phyloP scores from a whole-genome alignment of 2,329 filamentous ascomycete genomes.

The Blastomyces percursus region DNA sequence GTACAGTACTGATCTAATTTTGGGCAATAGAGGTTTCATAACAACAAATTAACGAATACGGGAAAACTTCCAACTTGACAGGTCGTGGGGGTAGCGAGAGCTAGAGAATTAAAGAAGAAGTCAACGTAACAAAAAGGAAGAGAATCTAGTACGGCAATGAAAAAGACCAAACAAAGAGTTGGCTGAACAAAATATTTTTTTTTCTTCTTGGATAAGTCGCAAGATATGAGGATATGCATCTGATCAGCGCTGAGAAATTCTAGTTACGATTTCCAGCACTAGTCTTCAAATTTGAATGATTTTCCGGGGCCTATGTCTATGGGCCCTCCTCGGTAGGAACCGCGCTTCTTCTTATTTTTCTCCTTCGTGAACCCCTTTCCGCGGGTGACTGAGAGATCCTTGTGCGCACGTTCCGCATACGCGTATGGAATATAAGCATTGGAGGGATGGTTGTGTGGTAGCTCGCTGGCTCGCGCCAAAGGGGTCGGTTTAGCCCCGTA shows the following conservation, averaged over 20 bases:
- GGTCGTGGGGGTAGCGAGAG: background rate
- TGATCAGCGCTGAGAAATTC: background rate
- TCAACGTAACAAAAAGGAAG: background rate
- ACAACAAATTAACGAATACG: background rate
- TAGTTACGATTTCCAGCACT: slow-evolving; percentile 21
- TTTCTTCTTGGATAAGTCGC: background rate
- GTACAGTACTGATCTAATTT: background rate
- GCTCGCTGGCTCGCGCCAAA: slow-evolving; percentile 64
- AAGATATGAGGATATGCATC: slow-evolving; percentile 1
- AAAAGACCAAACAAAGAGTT: background rate
- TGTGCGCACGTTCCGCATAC: slow-evolving; percentile 79
- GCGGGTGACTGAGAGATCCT: slow-evolving; percentile 79
- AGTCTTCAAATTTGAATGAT: slow-evolving; percentile 92
- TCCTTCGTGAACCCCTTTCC: slow-evolving; percentile 99
- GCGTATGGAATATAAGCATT: slow-evolving; percentile 76
- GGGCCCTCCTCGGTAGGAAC: slow-evolving; percentile 75
- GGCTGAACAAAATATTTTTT: background rate
- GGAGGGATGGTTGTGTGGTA: slow-evolving; percentile 57
- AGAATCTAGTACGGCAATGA: background rate
- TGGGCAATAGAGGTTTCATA: background rate
- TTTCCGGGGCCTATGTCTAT: slow-evolving; percentile 77
- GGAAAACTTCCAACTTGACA: background rate
- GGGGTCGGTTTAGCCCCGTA: slow-evolving; percentile 52
- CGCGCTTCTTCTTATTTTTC: slow-evolving; percentile 97
- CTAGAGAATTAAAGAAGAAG: background rate